These are phyloP conservation scores for Candida ascalaphidarum DNA, from an alignment of 805 yeast genomes.

Conservation along the genomic window DNA sequence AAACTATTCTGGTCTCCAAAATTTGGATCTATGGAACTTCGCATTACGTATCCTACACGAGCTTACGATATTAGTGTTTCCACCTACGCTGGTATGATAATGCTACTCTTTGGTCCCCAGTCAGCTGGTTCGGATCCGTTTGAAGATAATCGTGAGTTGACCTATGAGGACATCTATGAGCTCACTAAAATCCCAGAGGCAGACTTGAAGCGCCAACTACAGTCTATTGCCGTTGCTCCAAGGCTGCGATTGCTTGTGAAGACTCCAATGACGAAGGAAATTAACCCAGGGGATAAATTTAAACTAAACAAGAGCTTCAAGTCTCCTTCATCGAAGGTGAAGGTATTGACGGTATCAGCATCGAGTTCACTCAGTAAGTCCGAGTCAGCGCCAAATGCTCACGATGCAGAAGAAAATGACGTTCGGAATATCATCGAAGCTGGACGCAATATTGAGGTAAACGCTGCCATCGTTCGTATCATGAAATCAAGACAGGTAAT, in stretches of 20 bases:
- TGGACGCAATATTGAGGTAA: constrained; percentile 62
- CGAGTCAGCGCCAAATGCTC: constrained; percentile 20
- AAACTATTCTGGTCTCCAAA: constrained; percentile 67
- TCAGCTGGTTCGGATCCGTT: constrained; percentile 34
- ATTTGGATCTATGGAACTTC: constrained; percentile 75
- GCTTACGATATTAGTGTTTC: constrained; percentile 78
- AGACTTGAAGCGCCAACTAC: constrained; percentile 71
- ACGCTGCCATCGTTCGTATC: constrained; percentile 83
- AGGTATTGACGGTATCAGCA: constrained; percentile 61
- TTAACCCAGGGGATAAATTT: constrained; percentile 56
- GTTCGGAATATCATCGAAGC: constrained; percentile 53
- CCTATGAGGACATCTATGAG: constrained; percentile 53
- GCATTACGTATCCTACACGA: constrained; percentile 57
- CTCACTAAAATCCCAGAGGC: constrained; percentile 63
- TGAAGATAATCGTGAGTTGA: constrained; percentile 40
- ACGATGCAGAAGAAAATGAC: constrained; percentile 43
- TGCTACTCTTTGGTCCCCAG: constrained; percentile 56
- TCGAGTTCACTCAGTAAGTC: constrained; percentile 18
- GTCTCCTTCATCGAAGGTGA: constrained; percentile 60
- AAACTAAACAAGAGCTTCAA: constrained; percentile 60
- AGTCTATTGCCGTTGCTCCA: constrained; percentile 80
- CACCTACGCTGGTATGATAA: constrained; percentile 69
- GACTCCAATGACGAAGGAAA: constrained; percentile 65
- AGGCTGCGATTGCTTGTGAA: constrained; percentile 68
- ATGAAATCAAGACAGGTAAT: constrained; percentile 67